Percentiles rank a stretch among this genome's conserved stretches.
These are phyloP conservation scores for Mediolabrus comicus DNA, from an alignment of 108 stramenopile genomes.

Conservation along the genomic window DNA sequence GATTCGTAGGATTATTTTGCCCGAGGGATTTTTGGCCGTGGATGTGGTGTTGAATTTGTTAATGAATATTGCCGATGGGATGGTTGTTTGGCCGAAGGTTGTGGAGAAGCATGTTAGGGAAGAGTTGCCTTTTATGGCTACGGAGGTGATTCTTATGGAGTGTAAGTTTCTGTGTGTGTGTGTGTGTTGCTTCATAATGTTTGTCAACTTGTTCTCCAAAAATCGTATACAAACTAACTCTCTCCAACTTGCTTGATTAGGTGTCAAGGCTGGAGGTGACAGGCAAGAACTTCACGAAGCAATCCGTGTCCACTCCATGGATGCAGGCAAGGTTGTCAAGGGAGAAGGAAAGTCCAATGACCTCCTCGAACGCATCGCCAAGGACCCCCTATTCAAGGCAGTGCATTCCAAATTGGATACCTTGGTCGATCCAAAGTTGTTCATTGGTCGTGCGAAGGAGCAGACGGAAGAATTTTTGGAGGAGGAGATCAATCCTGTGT, in stretches of 20 bases:
- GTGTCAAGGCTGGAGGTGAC: slow-evolving; percentile 97
- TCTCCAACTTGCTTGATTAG: slow-evolving; percentile 28
- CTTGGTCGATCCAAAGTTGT: slow-evolving; percentile 91
- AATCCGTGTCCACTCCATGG: slow-evolving; percentile 98
- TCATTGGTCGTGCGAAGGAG: slow-evolving; percentile 94
- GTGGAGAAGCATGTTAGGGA: slow-evolving; percentile 91
- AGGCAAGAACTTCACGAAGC: slow-evolving; percentile 97
- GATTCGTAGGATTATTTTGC: slow-evolving; percentile 95
- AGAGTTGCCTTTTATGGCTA: slow-evolving; percentile 99
- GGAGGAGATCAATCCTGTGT: slow-evolving; percentile 88
- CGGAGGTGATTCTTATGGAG: slow-evolving; percentile 99
- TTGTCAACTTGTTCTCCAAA: background rate
- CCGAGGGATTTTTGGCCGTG: slow-evolving; percentile 93
- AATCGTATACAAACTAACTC: background rate
- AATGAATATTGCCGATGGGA: slow-evolving; percentile 92
- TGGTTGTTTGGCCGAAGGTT: slow-evolving; percentile 98
- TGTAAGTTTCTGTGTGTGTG: slow-evolving; percentile 59
- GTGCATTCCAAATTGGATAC: slow-evolving; percentile 89
- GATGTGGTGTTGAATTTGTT: slow-evolving; percentile 95
- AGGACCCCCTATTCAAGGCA: slow-evolving; percentile 84
- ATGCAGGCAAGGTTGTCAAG: slow-evolving; percentile 96
- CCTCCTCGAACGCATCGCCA: slow-evolving; percentile 91
- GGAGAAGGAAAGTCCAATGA: slow-evolving; percentile 98
- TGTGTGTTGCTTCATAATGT: background rate
- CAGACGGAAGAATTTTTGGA: slow-evolving; percentile 95